Evolutionary conservation across 139 green algal genomes (phyloP), one percentile per base, ranked within the genome.

Genomic region (Picochlorum sp.): DNA sequence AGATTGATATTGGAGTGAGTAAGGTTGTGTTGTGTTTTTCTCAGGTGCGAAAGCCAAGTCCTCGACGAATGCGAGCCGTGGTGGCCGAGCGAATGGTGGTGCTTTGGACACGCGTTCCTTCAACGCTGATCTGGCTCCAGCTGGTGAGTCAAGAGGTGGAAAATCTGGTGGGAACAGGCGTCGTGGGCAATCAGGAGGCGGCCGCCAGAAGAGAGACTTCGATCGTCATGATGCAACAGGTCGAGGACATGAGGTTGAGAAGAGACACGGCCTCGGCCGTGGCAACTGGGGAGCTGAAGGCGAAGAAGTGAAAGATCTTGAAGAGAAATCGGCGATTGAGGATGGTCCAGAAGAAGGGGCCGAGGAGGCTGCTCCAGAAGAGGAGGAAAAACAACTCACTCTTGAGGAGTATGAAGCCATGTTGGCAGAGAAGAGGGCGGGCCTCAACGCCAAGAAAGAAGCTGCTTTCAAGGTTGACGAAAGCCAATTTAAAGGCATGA

Each of bases 181-280:
- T 50, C 43, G 41, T 53, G 53, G 33, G 37, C 41, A 69, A 33
- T 55, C 69, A 39, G 64, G 71, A 24, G 59, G 69, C 28, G 32
- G 74, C 36, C 60, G 45, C 13, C 66, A 50, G 24, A 67, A 82
- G 33, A 73, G 85, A 41, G 80, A 90, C 35, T 94, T 82, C 29
- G 85, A 94, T 50, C 80, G 85, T 59, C 82, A 84, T 52, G 84
- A 90, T 59, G 84, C 71, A 64, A 88, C 78, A 53, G 85, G 85
- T 55, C 70, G 85, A 24, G 82, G 79, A 12, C 74, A 86, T 68
- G 86, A 93, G 77, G 73, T 58, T 44, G 69, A 88, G 55, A 94
- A 94, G 78, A 77, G 78, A 20, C 68, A 77, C 33, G 86, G 86
- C 33, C 75, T 64, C 44, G 86, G 86, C 56, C 67, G 69, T 40